Base-by-base conservation (phyloP, 2,329 filamentous ascomycete species). In the Xylaria multiplex region DNA sequence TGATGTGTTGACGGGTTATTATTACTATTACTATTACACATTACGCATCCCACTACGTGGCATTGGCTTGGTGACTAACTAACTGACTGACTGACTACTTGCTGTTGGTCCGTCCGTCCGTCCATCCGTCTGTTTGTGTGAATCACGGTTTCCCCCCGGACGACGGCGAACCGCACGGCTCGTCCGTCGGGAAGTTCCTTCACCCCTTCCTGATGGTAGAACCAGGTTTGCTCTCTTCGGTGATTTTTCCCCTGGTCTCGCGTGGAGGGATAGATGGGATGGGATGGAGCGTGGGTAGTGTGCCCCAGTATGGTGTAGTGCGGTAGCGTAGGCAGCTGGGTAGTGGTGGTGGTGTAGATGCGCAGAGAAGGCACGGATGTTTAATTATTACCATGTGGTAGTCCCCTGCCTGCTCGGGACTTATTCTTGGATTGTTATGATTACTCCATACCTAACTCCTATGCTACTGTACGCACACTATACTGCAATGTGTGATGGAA, bases 141-240 rank as follows among this genome's bases (percentile, higher is more conserved):
- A 24, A 43, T 32, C 46, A 42, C 24, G 30, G 55, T 35, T 19
- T 32, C 24, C 24, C 9, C 37, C 22, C 14, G 27, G 37, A 40
- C 30, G 16, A 30, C 46, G n/a, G 54, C 54, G 48, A 52, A 11
- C 50, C 57, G 57, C 46, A 57, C 30, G 45, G 46, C 37, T 49
- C 58, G 53, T 49, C 58, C 27, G 27, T 27, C 27, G 63, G 63
- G 22, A 65, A 65, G 48, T 61, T 65, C 63, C 63, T 56, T 19
- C 5, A 27, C 27, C 27, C 27, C 27, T 27, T 27, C 27, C 27
- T 27, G 5, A 5, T 27, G 27, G 27, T 27, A 27, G 27, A 27
- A 27, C 27, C 27, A 27, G 27, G 27, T 27, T 27, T 27, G 27
- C 27, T 27, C 27, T 45, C 19, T 45, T 24, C 16, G 6, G 37